Percentiles rank a stretch among this genome's conserved stretches.
phyloP scores from a whole-genome alignment of 352 stramenopile species.

The Bremia lactucae region DNA sequence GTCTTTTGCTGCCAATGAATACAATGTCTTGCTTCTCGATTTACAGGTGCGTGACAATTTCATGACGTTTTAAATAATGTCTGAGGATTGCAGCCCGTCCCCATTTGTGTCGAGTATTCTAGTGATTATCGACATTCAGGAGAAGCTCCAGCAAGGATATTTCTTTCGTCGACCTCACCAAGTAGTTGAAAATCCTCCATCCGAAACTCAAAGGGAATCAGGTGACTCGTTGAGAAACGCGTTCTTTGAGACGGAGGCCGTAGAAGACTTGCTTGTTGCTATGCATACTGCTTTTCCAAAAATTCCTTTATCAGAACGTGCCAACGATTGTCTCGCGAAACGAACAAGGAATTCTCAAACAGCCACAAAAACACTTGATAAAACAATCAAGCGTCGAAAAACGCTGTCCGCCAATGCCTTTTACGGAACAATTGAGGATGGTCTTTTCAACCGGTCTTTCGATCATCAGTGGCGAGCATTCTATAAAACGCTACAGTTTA shows the following conservation, averaged over 20 bases:
- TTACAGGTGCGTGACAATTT: constrained; percentile 29
- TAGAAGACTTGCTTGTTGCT: constrained; percentile 25
- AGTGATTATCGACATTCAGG: constrained; percentile 33
- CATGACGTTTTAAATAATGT: constrained; percentile 1
- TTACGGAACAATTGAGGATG: constrained; percentile 12
- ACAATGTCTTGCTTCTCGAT: constrained; percentile 27
- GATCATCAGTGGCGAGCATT: constrained; percentile 32
- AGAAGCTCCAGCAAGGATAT: constrained; percentile 36
- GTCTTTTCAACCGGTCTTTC: background rate
- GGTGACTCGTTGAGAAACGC: background rate
- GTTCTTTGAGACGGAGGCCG: constrained; percentile 20
- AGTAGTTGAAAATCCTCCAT: background rate
- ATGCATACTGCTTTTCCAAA: constrained; percentile 39
- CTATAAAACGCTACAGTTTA: constrained; percentile 69
- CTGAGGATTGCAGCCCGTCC: constrained; percentile 27
- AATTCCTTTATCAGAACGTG: constrained; percentile 29
- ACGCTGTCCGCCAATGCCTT: constrained; percentile 25
- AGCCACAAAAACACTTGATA: constrained; percentile 3
- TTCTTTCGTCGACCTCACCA: constrained; percentile 30
- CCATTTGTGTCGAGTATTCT: constrained; percentile 42
- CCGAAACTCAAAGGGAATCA: background rate
- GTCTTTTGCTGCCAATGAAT: constrained; percentile 24
- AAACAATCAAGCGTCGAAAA: constrained; percentile 20
- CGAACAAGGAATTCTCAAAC: background rate
- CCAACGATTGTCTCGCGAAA: constrained; percentile 27